These are phyloP conservation scores for Paecilomyces niveus DNA, from an alignment of 2,329 filamentous ascomycete species.

Conservation along the genomic window DNA sequence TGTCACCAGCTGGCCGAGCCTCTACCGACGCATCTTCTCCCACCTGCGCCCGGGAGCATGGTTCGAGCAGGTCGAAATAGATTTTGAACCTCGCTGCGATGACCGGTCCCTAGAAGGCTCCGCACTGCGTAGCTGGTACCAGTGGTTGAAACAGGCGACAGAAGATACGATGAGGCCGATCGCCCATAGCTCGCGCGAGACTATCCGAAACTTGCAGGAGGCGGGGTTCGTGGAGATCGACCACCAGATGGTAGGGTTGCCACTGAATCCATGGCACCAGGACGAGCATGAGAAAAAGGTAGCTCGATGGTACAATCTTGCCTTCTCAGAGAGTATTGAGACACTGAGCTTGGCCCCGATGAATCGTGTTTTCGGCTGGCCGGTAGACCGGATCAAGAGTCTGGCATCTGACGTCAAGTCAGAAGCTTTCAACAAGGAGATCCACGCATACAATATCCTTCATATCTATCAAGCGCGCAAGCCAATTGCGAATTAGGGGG, in stretches of 20 bases:
- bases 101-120: conserved; percentile 53
- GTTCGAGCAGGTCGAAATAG: conserved; percentile 85
- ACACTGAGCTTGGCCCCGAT: conserved; percentile 68
- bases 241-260: conserved; percentile 61
- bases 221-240: conserved; percentile 76
- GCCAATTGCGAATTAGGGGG: conserved; percentile 16
- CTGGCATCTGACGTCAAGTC: conserved; percentile 57
- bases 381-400: conserved; percentile 53
- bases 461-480: conserved; percentile 39
- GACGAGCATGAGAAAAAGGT: conserved; percentile 60
- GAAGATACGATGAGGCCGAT: conserved; percentile 58
- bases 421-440: conserved; percentile 62
- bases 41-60: conserved; percentile 71
- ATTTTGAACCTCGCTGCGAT: conserved; percentile 68
- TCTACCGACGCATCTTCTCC: conserved; percentile 65
- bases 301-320: conserved; percentile 77
- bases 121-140: conserved; percentile 61
- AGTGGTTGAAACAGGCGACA: conserved; percentile 61
- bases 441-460: conserved; percentile 60
- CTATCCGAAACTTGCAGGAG: conserved; percentile 56
- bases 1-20: conserved; percentile 64
- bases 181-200: conserved; percentile 50
- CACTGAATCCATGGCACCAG: conserved; percentile 65
- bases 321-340: conserved; percentile 65
- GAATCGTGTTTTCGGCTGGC: conserved; percentile 57